These are phyloP conservation scores for Chlamydomonas incerta DNA, from an alignment of 139 green algal species.

Conservation along the genomic window DNA sequence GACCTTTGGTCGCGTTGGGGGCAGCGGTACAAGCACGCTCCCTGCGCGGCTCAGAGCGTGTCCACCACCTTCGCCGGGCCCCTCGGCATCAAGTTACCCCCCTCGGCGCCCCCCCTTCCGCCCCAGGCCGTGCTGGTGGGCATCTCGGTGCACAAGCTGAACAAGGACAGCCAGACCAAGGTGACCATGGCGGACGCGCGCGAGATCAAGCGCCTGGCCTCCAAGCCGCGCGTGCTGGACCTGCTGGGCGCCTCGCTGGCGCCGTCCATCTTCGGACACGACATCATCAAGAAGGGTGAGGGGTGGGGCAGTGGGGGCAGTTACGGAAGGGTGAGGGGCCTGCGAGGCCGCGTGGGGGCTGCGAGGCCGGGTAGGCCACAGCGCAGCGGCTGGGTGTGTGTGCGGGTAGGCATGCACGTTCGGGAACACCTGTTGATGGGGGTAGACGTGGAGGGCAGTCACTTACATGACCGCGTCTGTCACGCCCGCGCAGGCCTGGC, in stretches of 20 bases:
- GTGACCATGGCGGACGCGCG: constrained; percentile 43
- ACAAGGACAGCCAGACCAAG: constrained; percentile 54
- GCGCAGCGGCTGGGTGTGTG: too few species aligned
- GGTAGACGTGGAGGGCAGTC: too few species aligned
- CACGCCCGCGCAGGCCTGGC: constrained; percentile 51
- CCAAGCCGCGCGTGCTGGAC: constrained; percentile 74
- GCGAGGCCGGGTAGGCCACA: too few species aligned
- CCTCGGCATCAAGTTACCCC: not conserved
- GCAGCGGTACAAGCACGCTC: too few species aligned
- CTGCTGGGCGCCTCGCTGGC: constrained; percentile 89
- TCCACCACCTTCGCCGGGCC: too few species aligned
- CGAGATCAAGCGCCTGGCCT: constrained; percentile 61
- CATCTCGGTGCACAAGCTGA: constrained; percentile 70
- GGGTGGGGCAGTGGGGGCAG: constrained; percentile 50
- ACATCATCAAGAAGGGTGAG: constrained; percentile 89
- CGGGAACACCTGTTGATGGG: too few species aligned
- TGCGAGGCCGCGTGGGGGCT: too few species aligned
- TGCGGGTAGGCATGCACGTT: too few species aligned
- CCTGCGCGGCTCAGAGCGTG: too few species aligned
- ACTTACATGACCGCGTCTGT: not conserved
- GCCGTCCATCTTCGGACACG: constrained; percentile 97
- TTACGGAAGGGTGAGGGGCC: too few species aligned
- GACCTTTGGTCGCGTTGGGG: too few species aligned
- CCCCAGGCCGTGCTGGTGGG: constrained; percentile 69
- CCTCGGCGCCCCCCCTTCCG: too few species aligned